Base-by-base conservation (phyloP, 208 protist genomes). In the Leishmania lainsoni region DNA sequence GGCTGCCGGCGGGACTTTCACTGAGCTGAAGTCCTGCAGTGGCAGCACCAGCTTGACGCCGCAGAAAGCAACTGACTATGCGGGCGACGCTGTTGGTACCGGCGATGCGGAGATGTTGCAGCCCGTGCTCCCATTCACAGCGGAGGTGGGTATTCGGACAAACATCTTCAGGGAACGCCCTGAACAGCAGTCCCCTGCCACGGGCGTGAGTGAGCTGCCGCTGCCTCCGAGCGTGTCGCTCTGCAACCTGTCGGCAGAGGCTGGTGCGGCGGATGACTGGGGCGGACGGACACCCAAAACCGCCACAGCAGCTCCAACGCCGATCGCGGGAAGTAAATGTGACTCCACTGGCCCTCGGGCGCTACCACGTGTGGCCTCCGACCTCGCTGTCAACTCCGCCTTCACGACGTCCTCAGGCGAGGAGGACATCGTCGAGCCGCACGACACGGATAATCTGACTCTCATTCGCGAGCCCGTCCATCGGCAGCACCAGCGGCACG, bases 401-500 rank as follows among this genome's bases (percentile, higher is more conserved):
- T 26, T 20, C 32, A n/a, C 65, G 32, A 29, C 5, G 45, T 35
- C 70, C 48, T 75, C 70, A 29, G 70, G 48, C 3, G 70, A 26
- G 70, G 22, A 75, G 42, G 48, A 26, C 39, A 61, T 17, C 51
- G 51, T 2, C 26, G 52, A 12, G 29, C 51, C 32, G 16, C 52
- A 42, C 72, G 52, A 12, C 49, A 63, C 29, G 48, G 72, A 39
- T 29, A 58, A 49, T 22, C 78, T 56, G n/a, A 45, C 66, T 5
- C 49, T 65, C 65, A 59, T 48, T 6, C 42, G 54, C 29, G 71
- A 75, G 20, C 12, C 80, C 66, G 52, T 16, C 35, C 49, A 77
- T 12, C 52, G 74, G 59, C 29, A 61, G 26, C 51, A 81, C 32
- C 54, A 75, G 69, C 52, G 76, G 26, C 49, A 83, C 61, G 72